These are phyloP conservation scores for Pachysolen tannophilus DNA, from an alignment of 805 yeast genomes.

Conservation along the genomic window DNA sequence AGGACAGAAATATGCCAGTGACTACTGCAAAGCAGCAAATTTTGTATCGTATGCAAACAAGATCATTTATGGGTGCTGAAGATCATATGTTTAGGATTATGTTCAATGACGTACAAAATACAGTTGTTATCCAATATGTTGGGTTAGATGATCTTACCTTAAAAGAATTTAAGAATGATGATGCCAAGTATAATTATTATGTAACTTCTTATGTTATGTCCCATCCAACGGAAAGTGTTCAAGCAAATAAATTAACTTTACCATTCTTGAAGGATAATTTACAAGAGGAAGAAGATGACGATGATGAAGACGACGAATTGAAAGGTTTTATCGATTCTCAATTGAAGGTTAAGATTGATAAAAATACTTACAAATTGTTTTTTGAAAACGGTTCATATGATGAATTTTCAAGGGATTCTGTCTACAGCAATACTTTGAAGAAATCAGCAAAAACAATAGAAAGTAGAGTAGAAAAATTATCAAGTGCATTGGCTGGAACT, in stretches of 20 bases:
- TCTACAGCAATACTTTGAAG: conserved; percentile 29
- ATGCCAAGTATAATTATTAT: conserved; percentile 88
- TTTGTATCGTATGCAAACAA: conserved; percentile 79
- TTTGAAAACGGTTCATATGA: conserved; percentile 78
- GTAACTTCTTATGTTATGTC: conserved; percentile 89
- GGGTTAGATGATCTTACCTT: conserved; percentile 85
- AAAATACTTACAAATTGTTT: conserved; percentile 69
- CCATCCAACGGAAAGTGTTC: conserved; percentile 95
- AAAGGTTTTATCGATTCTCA: conserved; percentile 64
- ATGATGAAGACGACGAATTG: conserved; percentile 29
- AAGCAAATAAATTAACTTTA: conserved; percentile 62
- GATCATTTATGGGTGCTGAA: conserved; percentile 68
- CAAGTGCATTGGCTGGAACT: conserved; percentile 33
- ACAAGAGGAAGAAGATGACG: conserved; percentile 47
- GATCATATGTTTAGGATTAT: conserved; percentile 91
- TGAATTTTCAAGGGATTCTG: conserved; percentile 58
- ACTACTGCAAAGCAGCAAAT: conserved; percentile 86
- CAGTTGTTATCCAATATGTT: conserved; percentile 70
- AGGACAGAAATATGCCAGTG: conserved; percentile 54
- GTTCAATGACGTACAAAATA: conserved; percentile 43
- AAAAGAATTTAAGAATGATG: conserved; percentile 57
- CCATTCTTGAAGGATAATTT: conserved; percentile 67
- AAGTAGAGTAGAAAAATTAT: conserved; percentile 10
- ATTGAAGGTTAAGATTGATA: conserved; percentile 70
- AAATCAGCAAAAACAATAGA: conserved; percentile 20